Evolutionary conservation across 768 basidiomycete species (phyloP), one percentile per base, ranked within the genome.

Genomic region (Gloeophyllum trabeum): DNA sequence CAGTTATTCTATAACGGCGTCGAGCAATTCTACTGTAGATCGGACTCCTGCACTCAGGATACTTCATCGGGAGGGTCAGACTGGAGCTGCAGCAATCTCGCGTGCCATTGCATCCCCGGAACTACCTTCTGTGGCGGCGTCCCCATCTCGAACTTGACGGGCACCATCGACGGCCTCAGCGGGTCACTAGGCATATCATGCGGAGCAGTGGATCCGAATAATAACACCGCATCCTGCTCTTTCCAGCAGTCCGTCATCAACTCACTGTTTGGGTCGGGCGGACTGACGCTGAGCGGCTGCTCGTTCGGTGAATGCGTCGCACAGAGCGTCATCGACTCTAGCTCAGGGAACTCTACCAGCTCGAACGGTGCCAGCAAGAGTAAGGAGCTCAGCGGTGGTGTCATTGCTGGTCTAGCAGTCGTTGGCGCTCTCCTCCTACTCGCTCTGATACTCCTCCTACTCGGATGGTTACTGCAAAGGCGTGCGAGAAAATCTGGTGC

Each of bases 391-490:
- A 70, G 76, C 43, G 73, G 79, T 1, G 92, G 93, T 1, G 92
- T 96, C 19, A 88, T 96, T 44, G 92, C 86, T 25, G 93, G 93
- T 10, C 61, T 97, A 22, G 89, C 82, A 0, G 85, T 92, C 20
- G 79, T 96, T 6, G 85, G 90, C 4, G 70, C 61, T 0, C 54
- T 96, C 35, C 42, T 85, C 14, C 58, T 71, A 1, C 48, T 77
- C 1, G 74, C 80, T 0, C 58, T 92, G 3, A 57, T 63, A 1
- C 59, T 80, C n/a, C 53, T 96, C 5, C 45, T 69, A 3, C 64
- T 80, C 51, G 92, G 89, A 0, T 71, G 73, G 51, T 42, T 73
- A 36, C 56, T 58, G 14, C 87, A 87, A 54, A 65, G 74, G 24
- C 67, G 66, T 16, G 89, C 88, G n/a, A 63, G 76, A 24, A 69